Conservation (phyloP, 1,284 basidiomycete species). For the Boletus mariae region DNA sequence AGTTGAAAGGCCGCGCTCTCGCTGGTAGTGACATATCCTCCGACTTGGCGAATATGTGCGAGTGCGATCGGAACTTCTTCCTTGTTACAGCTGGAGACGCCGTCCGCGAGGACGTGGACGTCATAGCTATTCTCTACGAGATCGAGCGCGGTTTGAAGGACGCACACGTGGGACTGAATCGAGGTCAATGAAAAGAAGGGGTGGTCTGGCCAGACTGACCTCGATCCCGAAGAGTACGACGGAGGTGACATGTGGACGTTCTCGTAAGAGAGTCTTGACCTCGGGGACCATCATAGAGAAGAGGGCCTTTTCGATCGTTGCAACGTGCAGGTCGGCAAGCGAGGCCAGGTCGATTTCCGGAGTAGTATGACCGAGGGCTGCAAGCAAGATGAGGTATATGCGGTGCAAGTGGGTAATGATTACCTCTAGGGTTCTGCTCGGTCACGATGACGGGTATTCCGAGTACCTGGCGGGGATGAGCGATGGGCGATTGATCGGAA, state of each 20-base stretch:
- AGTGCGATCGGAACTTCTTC: slow-evolving; percentile 65
- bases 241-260: slow-evolving; percentile 48
- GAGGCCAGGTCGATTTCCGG: slow-evolving; percentile 59
- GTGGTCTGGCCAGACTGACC: slow-evolving; percentile 37
- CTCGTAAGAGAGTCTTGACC: slow-evolving; percentile 50
- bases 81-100: slow-evolving; percentile 76
- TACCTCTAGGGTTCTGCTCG: slow-evolving; percentile 82
- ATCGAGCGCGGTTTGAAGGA: slow-evolving; percentile 78
- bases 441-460: slow-evolving; percentile 73
- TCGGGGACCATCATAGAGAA: slow-evolving; percentile 84
- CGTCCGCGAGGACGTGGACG: slow-evolving; percentile 79
- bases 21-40: slow-evolving; percentile 75
- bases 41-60: slow-evolving; percentile 67
- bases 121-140: slow-evolving; percentile 53
- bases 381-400: slow-evolving; percentile 9
- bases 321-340: slow-evolving; percentile 57
- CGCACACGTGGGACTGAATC: slow-evolving; percentile 81
- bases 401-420: slow-evolving; percentile 4
- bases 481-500: not conserved
- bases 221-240: slow-evolving; percentile 86
- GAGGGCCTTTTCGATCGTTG: slow-evolving; percentile 64
- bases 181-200: slow-evolving; percentile 6
- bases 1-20: slow-evolving; percentile 82
- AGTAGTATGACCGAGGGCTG: slow-evolving; percentile 72
- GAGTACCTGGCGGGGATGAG: slow-evolving; percentile 44